Conservation (phyloP, 768 basidiomycete species). For the Grammothele lineata region DNA sequence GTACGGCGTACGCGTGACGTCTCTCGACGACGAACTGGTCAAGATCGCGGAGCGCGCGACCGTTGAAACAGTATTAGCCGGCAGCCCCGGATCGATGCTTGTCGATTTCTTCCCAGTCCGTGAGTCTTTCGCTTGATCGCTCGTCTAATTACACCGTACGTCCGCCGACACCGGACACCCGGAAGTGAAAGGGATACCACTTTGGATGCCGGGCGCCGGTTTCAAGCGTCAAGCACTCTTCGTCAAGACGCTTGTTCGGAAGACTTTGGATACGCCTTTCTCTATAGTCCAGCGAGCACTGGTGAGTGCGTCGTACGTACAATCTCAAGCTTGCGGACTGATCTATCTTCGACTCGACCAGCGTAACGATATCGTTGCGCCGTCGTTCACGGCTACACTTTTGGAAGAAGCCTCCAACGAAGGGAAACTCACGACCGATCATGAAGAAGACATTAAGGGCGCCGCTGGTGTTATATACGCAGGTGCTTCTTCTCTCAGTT, state of each 20-base stretch:
- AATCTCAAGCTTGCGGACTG: background rate
- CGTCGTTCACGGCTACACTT: slow-evolving; percentile 18
- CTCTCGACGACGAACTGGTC: slow-evolving; percentile 13
- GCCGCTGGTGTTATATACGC: slow-evolving; percentile 16
- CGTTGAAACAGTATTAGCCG: slow-evolving; percentile 5
- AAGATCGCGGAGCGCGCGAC: slow-evolving; percentile 10
- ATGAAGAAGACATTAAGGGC: slow-evolving; percentile 13
- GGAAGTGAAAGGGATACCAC: slow-evolving; percentile 14
- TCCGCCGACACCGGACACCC: no score
- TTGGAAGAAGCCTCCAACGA: slow-evolving; percentile 11
- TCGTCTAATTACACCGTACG: no score
- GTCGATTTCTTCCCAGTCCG: slow-evolving; percentile 19
- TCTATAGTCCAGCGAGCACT: slow-evolving; percentile 17
- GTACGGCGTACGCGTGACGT: slow-evolving; percentile 11
- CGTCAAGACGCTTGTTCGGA: slow-evolving; percentile 3
- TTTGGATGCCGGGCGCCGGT: slow-evolving; percentile 16
- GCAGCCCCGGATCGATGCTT: slow-evolving; percentile 14
- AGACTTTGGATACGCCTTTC: slow-evolving; percentile 11
- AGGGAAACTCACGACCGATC: slow-evolving; percentile 4
- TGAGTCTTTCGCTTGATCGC: background rate
- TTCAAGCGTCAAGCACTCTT: slow-evolving; percentile 13
- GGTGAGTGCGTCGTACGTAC: slow-evolving; percentile 1
- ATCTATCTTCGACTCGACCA: background rate
- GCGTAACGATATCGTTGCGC: slow-evolving; percentile 12
- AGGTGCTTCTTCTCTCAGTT: slow-evolving; percentile 7